phyloP scores from a whole-genome alignment of 148 eudicot genomes.

The Heliamphora exappendiculata region DNA sequence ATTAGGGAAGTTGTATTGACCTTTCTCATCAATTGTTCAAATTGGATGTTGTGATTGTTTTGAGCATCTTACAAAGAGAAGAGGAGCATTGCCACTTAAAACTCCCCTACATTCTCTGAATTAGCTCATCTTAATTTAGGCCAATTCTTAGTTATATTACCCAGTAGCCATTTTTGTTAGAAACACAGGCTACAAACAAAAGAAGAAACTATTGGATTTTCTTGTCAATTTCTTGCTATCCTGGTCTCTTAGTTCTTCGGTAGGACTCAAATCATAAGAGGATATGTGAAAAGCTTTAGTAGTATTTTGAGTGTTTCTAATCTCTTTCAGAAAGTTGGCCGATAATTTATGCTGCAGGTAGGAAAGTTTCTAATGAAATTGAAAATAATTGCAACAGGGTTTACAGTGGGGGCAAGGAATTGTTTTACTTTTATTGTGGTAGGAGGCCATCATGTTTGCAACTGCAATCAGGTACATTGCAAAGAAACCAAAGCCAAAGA shows the following conservation, averaged over 20 bases:
- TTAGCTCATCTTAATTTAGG: neutral
- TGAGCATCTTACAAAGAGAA: neutral
- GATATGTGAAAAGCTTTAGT: neutral
- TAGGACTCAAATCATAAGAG: neutral
- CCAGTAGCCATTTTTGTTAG: neutral
- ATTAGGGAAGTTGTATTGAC: neutral
- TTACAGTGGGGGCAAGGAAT: neutral
- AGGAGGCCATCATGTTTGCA: conserved; percentile 33
- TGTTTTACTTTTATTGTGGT: no score
- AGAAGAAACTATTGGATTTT: neutral
- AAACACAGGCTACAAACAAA: neutral
- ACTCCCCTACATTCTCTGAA: no score
- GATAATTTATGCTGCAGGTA: neutral
- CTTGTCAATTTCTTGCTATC: neutral
- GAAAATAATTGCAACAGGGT: neutral
- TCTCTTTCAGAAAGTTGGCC: neutral
- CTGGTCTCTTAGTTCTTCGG: neutral
- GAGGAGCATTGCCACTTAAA: neutral
- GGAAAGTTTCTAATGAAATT: neutral
- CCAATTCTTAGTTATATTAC: neutral
- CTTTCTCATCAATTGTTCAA: neutral
- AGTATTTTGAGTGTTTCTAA: neutral
- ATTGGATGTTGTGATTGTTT: neutral
- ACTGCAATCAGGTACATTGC: conserved; percentile 48
- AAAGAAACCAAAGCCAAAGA: conserved; percentile 75